Conservation (phyloP, 768 basidiomycete species). For the Cubamyces sp. region DNA sequence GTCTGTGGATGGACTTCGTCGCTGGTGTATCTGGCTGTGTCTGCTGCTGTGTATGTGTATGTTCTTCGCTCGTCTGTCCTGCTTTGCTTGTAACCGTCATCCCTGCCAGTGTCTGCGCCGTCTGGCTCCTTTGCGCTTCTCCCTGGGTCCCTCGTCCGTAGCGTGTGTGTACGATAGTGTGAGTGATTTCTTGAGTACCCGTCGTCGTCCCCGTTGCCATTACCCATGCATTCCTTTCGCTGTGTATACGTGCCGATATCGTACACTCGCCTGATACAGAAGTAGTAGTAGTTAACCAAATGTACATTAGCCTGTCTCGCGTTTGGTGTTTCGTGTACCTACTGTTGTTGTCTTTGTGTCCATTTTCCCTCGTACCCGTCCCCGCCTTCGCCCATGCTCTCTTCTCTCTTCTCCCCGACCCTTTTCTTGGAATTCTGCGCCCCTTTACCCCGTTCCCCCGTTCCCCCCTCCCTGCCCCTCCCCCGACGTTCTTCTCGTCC, state of each 20-base stretch:
- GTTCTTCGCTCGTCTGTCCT: neutral
- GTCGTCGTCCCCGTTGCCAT: neutral
- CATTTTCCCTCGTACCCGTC: neutral
- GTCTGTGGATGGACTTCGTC: neutral
- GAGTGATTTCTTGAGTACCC: conserved; percentile 13
- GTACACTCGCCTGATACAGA: conserved; percentile 17
- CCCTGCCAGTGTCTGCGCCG: neutral
- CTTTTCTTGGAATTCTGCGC: too few relatives aligned
- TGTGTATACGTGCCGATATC: conserved; percentile 9
- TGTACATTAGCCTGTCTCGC: conserved; percentile 13
- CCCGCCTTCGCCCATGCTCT: neutral
- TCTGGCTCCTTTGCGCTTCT: neutral
- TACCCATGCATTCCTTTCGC: neutral
- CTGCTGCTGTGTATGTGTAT: conserved; percentile 13
- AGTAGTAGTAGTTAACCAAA: conserved; percentile 9
- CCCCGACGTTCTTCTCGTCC: neutral
- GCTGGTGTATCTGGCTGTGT: neutral
- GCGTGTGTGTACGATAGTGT: conserved; percentile 20
- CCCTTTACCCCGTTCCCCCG: neutral
- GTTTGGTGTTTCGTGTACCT: neutral
- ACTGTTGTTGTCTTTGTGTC: neutral
- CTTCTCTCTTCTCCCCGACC: neutral
- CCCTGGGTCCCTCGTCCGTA: neutral
- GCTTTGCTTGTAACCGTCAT: conserved; percentile 3
- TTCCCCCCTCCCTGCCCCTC: neutral